Evolutionary conservation across 2,329 filamentous ascomycete species (phyloP), one percentile per base, ranked within the genome.

Genomic region (Penicillium hesseltinei): DNA sequence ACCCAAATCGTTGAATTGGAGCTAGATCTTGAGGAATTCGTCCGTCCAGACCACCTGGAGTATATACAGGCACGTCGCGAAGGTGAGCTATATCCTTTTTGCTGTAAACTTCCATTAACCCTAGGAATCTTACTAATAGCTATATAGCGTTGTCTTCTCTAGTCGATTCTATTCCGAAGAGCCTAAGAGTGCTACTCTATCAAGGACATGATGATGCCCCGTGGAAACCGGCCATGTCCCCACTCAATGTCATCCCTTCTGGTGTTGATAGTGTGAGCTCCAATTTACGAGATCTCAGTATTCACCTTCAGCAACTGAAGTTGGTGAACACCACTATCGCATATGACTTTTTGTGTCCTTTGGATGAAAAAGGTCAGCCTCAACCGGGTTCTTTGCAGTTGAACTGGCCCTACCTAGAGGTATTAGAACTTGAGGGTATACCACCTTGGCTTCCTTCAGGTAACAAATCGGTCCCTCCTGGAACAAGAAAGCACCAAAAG

Each of bases 361-460:
- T 54, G 5, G 51, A 48, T 44, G 8, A n/a, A 52, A 17, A 52
- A 15, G 40, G 49, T 9, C n/a, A 48, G 36, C 44, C 51, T n/a
- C 8, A 40, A 25, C 35, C 25, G 13, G 38, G 19, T 11, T 44
- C 50, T 25, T 33, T 35, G 17, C 35, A 48, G 10, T 48, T 56
- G 19, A 38, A 52, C 27, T 51, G 48, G 48, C 54, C 54, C 44
- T 46, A 29, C 17, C 19, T 56, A 25, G 48, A 56, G 44, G 19
- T 46, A 23, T 23, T 56, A n/a, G 54, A 52, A 25, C 42, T 56
- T 31, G 38, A 21, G 35, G 11, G 11, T 29, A 15, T 56, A 35
- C 54, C 35, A 45, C 54, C 54, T 31, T 51, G 35, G 38, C 54
- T 52, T 52, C 54, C 54, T 31, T 56, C 43, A 52, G 54, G 54